phyloP scores from a whole-genome alignment of 2,329 filamentous ascomycete genomes.

The Mariannaea sp. region DNA sequence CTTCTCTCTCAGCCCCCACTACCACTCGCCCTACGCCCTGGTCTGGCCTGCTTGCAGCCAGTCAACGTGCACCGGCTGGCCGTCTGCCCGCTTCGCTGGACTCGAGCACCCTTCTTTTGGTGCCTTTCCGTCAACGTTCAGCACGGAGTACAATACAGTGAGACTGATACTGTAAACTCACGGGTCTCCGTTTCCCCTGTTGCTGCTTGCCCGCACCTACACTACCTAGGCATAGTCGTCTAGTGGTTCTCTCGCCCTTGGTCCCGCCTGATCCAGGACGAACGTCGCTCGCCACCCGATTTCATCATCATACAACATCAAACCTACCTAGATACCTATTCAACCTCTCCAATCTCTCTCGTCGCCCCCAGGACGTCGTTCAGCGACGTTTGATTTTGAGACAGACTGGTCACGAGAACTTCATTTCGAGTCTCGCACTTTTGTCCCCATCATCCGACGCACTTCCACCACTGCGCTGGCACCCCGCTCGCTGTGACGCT shows the following conservation, averaged over 20 bases:
- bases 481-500: constrained; percentile 24
- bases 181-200: neutral
- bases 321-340: constrained; percentile 21
- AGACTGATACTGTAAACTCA: constrained; percentile 10
- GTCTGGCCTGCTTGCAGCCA: neutral
- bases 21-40: neutral
- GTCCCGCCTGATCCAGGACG: constrained; percentile 30
- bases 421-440: constrained; percentile 15
- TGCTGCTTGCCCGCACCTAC: constrained; percentile 17
- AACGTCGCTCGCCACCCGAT: constrained; percentile 24
- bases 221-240: too few species aligned
- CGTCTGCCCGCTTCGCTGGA: neutral
- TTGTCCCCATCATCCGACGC: neutral
- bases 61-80: constrained; percentile 4
- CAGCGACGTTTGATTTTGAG: neutral
- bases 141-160: constrained; percentile 17
- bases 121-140: neutral
- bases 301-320: constrained; percentile 37
- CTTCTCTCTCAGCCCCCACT: constrained; percentile 6
- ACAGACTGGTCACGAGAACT: neutral
- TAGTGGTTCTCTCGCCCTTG: constrained; percentile 15
- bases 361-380: neutral
- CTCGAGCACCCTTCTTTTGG: too few species aligned
- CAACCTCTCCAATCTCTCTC: constrained; percentile 24
- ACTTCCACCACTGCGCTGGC: constrained; percentile 7